These are phyloP conservation scores for Moniliophthora roreri DNA, from an alignment of 1,284 basidiomycete genomes.

Conservation along the genomic window DNA sequence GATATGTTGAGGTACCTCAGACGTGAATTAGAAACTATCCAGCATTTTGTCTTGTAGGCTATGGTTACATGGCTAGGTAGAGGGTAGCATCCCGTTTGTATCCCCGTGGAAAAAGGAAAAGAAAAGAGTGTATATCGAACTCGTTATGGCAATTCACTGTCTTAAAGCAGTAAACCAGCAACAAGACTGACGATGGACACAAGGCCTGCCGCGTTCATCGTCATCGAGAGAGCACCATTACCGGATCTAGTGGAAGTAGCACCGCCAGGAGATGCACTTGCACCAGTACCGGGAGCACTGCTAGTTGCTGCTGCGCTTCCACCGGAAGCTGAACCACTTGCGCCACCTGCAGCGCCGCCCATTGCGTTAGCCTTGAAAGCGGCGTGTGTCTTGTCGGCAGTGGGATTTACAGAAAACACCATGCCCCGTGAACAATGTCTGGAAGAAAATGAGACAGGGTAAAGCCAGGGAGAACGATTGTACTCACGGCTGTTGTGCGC, in stretches of 20 bases:
- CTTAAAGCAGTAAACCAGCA: conserved; percentile 5
- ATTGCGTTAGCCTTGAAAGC: conserved; percentile 14
- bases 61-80: too few species aligned
- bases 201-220: conserved; percentile 9
- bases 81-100: too few species aligned
- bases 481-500: conserved; percentile 19
- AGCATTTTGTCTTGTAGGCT: too few species aligned
- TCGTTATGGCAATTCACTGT: background rate
- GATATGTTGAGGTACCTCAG: too few species aligned
- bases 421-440: conserved; percentile 18
- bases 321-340: background rate
- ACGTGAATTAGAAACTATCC: too few species aligned
- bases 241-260: background rate
- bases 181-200: conserved; percentile 3
- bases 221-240: conserved; percentile 7
- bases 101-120: too few species aligned
- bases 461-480: background rate
- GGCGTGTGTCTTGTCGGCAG: conserved; percentile 16
- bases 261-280: background rate
- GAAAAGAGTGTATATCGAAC: too few species aligned
- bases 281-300: background rate
- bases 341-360: background rate
- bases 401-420: conserved; percentile 19
- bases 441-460: background rate
- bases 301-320: background rate